phyloP scores from a whole-genome alignment of 2,329 filamentous ascomycete genomes.

The Fusarium irregulare region DNA sequence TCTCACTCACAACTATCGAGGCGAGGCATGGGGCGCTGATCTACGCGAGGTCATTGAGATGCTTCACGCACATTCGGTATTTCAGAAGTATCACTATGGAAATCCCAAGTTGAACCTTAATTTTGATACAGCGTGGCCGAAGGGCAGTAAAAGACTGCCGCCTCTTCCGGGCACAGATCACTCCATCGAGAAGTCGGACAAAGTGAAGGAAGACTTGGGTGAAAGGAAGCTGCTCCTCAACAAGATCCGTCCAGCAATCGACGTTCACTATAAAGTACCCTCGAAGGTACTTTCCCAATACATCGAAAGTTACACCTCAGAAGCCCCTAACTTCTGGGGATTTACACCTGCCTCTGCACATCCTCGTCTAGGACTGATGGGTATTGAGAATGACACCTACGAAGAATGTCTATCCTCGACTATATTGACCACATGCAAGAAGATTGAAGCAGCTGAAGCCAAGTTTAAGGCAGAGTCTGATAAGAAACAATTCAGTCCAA shows the following conservation, averaged over 20 bases:
- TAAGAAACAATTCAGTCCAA: not conserved
- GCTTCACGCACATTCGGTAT: constrained; percentile 51
- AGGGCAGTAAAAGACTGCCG: constrained; percentile 45
- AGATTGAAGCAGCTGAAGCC: constrained; percentile 14
- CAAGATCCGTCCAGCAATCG: constrained; percentile 26
- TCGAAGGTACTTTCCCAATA: constrained; percentile 22
- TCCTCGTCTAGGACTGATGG: constrained; percentile 49
- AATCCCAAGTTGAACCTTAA: constrained; percentile 42
- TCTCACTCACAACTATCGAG: constrained; percentile 42
- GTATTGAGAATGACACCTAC: constrained; percentile 52
- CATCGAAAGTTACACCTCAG: constrained; percentile 18
- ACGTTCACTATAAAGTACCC: constrained; percentile 44
- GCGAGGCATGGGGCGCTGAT: constrained; percentile 47
- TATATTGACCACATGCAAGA: constrained; percentile 32
- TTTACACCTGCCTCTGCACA: not conserved
- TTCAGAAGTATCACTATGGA: constrained; percentile 52
- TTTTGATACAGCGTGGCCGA: constrained; percentile 36
- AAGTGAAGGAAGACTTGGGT: constrained; percentile 1
- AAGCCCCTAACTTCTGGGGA: constrained; percentile 25
- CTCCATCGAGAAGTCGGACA: not conserved
- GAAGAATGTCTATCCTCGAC: constrained; percentile 48
- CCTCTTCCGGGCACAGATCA: constrained; percentile 35
- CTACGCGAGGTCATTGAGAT: constrained; percentile 50
- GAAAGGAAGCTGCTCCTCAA: constrained; percentile 32
- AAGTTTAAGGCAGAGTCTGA: constrained; percentile 8